Percentiles rank a stretch among this genome's conserved stretches.
These are phyloP conservation scores for Ophiorrhiza pumila DNA, from an alignment of 257 asterid genomes.

Conservation along the genomic window DNA sequence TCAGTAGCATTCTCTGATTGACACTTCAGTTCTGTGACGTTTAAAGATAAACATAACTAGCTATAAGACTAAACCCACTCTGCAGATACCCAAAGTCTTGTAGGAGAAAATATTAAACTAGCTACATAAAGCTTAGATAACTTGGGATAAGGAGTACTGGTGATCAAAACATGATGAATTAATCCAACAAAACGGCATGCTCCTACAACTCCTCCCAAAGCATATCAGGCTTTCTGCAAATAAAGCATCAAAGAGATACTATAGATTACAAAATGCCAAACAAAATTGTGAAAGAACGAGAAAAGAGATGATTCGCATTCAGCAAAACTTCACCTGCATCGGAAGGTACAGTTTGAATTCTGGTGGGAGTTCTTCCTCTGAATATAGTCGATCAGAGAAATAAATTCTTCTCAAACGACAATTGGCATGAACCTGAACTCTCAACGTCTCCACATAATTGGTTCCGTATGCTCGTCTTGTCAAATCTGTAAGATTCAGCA, in stretches of 20 bases:
- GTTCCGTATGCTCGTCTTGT: conserved; percentile 95
- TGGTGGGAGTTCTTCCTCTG: conserved; percentile 98
- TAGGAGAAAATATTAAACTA: too few species aligned
- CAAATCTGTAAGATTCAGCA: conserved; percentile 79
- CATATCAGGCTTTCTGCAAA: conserved; percentile 21
- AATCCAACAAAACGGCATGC: conserved; percentile 2
- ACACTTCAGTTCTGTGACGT: too few species aligned
- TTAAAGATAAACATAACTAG: too few species aligned
- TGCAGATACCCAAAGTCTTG: too few species aligned
- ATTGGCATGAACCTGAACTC: conserved; percentile 93
- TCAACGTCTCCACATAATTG: conserved; percentile 82
- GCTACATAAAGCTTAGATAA: too few species aligned
- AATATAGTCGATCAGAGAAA: conserved; percentile 88
- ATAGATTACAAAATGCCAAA: not conserved
- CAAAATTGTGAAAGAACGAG: not conserved
- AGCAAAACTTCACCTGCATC: conserved; percentile 56
- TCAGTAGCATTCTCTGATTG: too few species aligned
- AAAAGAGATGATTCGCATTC: not conserved
- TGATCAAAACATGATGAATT: not conserved
- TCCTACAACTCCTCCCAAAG: too few species aligned
- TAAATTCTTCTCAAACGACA: conserved; percentile 92
- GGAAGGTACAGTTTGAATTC: conserved; percentile 96
- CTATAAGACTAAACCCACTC: too few species aligned
- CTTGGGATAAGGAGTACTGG: too few species aligned
- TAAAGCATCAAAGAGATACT: not conserved